Evolutionary conservation across 176 grass and related monocot genomes (phyloP), one percentile per base, ranked within the genome.

Genomic region (Hordeum vulgare): DNA sequence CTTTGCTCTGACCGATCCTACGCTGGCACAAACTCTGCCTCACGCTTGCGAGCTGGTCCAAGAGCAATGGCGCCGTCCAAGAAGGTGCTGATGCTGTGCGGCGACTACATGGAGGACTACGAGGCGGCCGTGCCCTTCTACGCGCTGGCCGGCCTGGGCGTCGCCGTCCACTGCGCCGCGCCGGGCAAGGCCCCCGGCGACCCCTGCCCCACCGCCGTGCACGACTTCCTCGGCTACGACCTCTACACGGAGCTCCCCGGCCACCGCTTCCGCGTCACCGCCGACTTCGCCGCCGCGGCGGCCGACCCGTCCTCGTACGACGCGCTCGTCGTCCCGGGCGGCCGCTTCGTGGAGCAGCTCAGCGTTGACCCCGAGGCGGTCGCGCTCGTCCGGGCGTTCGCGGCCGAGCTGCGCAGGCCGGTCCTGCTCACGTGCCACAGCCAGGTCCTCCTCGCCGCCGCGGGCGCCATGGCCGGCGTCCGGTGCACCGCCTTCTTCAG

Each of bases 81-180:
- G 70, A 89, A 41, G 65, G 75, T 86, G 0, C 68, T 90, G 11
- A 51, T 86, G 36, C 35, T 89, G 56, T 81, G 83, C 83, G 77
- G 87, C 56, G 87, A 86, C 44, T 82, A 82, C 77, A 81, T 86
- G 88, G 88, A 90, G 79, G 88, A 90, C 84, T 86, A 86, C 69
- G 88, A 90, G 88, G 67, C 69, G 0, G 83, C 88, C 3, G 88
- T 90, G 41, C 83, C 88, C 11, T 60, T 86, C 24, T 86, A 86
- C 61, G 35, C 82, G 6, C 81, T 89, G 12, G 0, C 66, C 12
- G 81, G 81, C 27, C 34, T 89, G 23, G 86, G 86, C 81, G 9
- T 89, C 26, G 6, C 18, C 63, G 81, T 89, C 45, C 62, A 89
- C 70, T 85, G 81, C 37, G 66, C 29, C 11, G 66, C 86, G 5